Base-by-base conservation (phyloP, 129 eudicot genomes). In the Lonicera japonica region DNA sequence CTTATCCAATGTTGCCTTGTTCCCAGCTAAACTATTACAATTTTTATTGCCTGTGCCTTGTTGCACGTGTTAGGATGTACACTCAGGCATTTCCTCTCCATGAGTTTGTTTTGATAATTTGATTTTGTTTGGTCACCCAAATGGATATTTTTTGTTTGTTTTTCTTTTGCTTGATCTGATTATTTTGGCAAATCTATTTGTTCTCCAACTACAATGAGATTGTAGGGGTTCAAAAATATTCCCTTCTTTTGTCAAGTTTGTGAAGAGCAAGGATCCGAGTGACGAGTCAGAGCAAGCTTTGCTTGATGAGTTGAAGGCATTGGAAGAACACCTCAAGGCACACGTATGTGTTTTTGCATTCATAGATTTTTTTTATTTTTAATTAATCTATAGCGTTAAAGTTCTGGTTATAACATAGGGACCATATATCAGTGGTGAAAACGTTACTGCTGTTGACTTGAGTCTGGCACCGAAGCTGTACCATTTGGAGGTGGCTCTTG, bases 221-320 rank as follows among this genome's bases (percentile, higher is more conserved):
- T 63, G 22, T 65, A 86, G 97, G 75, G 95, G 95, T 14, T 79
- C 89, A 20, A 81, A 86, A 48, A 72, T 90, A 71, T 83, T 83
- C 60, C 65, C 95, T 7, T 66, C 94, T 19, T 90, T 90, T 71
- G 78, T 83, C 50, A 59, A 70, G 9, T 90, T 90, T 34, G 73
- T 90, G 69, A 86, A 69, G 83, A 90, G 95, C 77, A 81, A 90
- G 75, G 95, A 90, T 68, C 72, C 80, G 10, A 74, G 58, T n/a
- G 97, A 90, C 78, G 97, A 95, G 15, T 34, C 83, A 4, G 95
- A 86, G 60, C 87, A 86, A 64, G 87, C 80, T 66, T 73, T 90
- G 71, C 69, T 86, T 70, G 79, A 81, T 69, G 95, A 83, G 51
- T 18, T 90, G 77, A 81, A 86, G 72, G 92, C 95, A 34, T 73